phyloP scores from a whole-genome alignment of 306 rosid species.

The Mimosa pudica region DNA sequence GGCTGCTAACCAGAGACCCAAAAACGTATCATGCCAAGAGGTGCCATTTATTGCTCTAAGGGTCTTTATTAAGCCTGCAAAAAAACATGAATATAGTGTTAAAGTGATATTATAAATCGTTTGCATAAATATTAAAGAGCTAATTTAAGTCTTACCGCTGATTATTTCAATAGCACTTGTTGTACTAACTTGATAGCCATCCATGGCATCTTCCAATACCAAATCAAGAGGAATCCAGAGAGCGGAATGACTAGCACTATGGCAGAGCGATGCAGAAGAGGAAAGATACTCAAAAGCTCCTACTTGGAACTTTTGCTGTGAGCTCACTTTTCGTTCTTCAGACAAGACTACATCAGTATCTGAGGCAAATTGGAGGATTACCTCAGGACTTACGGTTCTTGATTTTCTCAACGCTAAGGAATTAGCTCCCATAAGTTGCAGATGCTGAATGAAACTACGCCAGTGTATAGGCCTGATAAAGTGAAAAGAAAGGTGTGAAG shows the following conservation, averaged over 20 bases:
- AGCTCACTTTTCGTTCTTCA: constrained; percentile 67
- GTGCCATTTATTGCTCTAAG: constrained; percentile 92
- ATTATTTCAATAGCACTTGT: constrained; percentile 85
- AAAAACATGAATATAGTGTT: constrained; percentile 15
- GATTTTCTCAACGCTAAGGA: constrained; percentile 76
- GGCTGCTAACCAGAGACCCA: constrained; percentile 93
- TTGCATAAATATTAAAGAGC: constrained; percentile 31
- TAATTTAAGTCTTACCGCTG: constrained; percentile 53
- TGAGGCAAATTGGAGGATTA: constrained; percentile 61
- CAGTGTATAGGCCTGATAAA: constrained; percentile 80
- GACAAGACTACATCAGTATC: constrained; percentile 53
- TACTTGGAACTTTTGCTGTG: constrained; percentile 62
- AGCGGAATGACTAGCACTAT: constrained; percentile 77
- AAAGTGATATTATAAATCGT: constrained; percentile 19
- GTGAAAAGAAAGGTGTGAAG: constrained; percentile 27
- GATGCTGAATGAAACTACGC: constrained; percentile 61
- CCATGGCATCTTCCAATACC: constrained; percentile 94
- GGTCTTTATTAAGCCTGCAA: constrained; percentile 81
- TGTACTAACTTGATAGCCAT: constrained; percentile 91
- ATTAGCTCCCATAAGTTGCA: constrained; percentile 64
- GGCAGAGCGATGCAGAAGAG: constrained; percentile 74
- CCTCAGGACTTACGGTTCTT: constrained; percentile 62
- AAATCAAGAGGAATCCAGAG: constrained; percentile 98
- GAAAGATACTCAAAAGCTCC: constrained; percentile 81
- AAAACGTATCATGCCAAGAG: constrained; percentile 91